Evolutionary conservation across 2,329 filamentous ascomycete species (phyloP).

Genomic region (Colletotrichum sublineola): DNA sequence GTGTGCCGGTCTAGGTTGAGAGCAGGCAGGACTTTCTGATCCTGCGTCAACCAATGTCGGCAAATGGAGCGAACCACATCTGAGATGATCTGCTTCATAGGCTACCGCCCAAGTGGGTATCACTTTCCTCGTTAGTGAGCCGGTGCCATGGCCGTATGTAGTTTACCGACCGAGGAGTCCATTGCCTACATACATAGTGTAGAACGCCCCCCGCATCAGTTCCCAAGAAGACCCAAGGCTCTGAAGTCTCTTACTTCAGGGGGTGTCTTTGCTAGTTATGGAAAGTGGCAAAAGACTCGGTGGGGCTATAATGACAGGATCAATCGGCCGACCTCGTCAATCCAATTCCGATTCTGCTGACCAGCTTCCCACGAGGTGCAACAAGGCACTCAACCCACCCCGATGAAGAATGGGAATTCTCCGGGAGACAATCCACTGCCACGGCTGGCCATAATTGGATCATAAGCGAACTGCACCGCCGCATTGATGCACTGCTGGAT

Average conservation of each 20-base stretch:
- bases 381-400: slow-evolving; percentile 30
- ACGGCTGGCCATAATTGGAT: slow-evolving; percentile 8
- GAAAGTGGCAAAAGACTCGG: slow-evolving; percentile 3
- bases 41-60: slow-evolving; percentile 30
- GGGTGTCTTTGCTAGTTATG: slow-evolving; percentile 5
- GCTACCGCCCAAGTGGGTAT: slow-evolving; percentile 15
- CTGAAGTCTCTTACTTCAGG: slow-evolving; percentile 17
- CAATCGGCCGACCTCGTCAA: slow-evolving; percentile 24
- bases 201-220: slow-evolving; percentile 31
- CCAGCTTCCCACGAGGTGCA: slow-evolving; percentile 37
- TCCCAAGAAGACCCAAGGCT: slow-evolving; percentile 7
- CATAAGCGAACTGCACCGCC: neutral
- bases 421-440: slow-evolving; percentile 13
- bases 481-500: neutral
- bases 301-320: slow-evolving; percentile 20
- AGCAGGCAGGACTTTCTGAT: neutral
- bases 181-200: neutral
- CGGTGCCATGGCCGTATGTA: slow-evolving; percentile 23
- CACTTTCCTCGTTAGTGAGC: slow-evolving; percentile 19
- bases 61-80: slow-evolving; percentile 33
- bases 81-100: slow-evolving; percentile 32
- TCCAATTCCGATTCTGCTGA: slow-evolving; percentile 15
- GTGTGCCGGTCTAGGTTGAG: slow-evolving; percentile 4
- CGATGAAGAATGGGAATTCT: neutral
- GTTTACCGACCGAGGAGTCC: slow-evolving; percentile 19